Evolutionary conservation across 306 rosid genomes (phyloP).

Genomic region (Astragalus membranaceus): DNA sequence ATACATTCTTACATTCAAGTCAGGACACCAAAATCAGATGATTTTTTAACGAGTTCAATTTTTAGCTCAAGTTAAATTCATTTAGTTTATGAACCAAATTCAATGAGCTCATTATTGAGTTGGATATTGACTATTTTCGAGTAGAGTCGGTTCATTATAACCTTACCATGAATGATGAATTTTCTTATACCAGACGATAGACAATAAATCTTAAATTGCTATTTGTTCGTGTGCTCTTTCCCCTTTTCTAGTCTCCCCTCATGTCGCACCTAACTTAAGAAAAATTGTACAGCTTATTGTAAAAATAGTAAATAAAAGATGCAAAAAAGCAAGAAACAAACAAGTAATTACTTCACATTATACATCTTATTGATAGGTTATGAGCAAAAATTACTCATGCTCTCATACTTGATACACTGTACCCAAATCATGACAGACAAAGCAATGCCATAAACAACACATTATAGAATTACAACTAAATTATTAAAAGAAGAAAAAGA

Average conservation of each 20-base stretch:
- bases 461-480: not conserved
- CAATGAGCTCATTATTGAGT: too few species aligned
- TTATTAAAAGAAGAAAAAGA: not conserved
- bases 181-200: too few species aligned
- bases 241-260: too few species aligned
- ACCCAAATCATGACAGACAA: constrained; percentile 14
- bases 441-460: constrained; percentile 20
- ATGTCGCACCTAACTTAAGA: too few species aligned
- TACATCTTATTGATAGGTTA: constrained; percentile 21
- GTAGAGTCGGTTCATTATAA: too few species aligned
- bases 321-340: not conserved
- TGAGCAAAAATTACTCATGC: constrained; percentile 23
- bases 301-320: not conserved
- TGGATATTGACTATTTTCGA: too few species aligned
- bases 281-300: not conserved
- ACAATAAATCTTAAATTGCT: too few species aligned
- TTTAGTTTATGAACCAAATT: too few species aligned
- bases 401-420: constrained; percentile 9
- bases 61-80: too few species aligned
- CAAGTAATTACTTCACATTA: constrained; percentile 9
- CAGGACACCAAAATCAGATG: not conserved
- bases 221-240: too few species aligned
- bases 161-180: too few species aligned
- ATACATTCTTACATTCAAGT: not conserved
- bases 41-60: not conserved